phyloP scores from a whole-genome alignment of 1,284 basidiomycete genomes.

The Peniophora sp. region DNA sequence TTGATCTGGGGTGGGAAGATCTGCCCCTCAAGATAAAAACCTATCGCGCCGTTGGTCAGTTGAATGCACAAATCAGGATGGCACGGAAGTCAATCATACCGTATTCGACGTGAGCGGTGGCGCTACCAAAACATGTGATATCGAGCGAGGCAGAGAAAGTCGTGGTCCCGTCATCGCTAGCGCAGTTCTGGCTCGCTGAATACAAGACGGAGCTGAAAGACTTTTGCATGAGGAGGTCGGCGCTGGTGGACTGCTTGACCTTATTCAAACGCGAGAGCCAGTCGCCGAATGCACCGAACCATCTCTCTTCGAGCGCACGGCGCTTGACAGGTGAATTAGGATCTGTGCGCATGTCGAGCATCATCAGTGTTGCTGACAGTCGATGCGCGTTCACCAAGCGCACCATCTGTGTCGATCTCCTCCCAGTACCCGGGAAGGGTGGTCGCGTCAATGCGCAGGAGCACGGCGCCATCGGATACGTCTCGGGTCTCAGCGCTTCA shows the following conservation, averaged over 20 bases:
- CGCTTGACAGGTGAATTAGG: constrained; percentile 3
- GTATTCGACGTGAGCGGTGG: not conserved
- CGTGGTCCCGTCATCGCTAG: constrained; percentile 5
- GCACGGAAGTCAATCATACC: not conserved
- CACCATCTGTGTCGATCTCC: constrained; percentile 6
- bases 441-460: constrained; percentile 5
- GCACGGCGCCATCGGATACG: constrained; percentile 3
- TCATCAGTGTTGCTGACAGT: too few relatives aligned
- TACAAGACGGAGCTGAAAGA: constrained; percentile 5
- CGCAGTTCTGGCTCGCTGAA: constrained; percentile 6
- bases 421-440: constrained; percentile 5
- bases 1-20: constrained; percentile 7
- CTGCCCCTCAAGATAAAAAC: constrained; percentile 10
- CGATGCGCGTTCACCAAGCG: too few relatives aligned
- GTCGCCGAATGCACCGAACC: constrained; percentile 7
- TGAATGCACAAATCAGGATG: too few relatives aligned
- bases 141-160: constrained; percentile 2
- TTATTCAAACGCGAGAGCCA: constrained; percentile 8
- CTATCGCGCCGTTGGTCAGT: not conserved
- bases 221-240: constrained; percentile 6
- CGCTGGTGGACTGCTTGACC: constrained; percentile 3
- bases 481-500: constrained; percentile 2
- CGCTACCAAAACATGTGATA: constrained; percentile 1
- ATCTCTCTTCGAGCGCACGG: constrained; percentile 6
- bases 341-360: not conserved